Evolutionary conservation across 2,329 filamentous ascomycete genomes (phyloP).

Genomic region (Ceratocystis destructans): DNA sequence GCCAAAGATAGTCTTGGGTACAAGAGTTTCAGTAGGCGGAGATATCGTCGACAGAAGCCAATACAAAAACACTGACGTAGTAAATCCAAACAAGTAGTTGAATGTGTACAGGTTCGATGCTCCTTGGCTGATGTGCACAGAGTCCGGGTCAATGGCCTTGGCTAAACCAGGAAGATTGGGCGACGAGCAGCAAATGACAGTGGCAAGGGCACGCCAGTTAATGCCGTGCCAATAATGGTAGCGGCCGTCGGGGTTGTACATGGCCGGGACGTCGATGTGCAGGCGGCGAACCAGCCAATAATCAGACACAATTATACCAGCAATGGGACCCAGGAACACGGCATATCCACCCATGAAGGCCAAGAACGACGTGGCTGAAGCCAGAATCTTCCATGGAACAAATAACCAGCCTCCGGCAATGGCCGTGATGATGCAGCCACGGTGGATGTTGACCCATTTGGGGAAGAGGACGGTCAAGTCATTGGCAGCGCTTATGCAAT

Average conservation of each 20-base stretch:
- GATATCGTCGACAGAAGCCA: conserved; percentile 15
- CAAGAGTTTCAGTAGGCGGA: conserved; percentile 15
- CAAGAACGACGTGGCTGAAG: conserved; percentile 24
- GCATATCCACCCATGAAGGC: conserved; percentile 26
- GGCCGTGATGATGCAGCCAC: conserved; percentile 25
- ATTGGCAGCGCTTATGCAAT: conserved; percentile 25
- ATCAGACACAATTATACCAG: conserved; percentile 31
- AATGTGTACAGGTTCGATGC: conserved; percentile 22
- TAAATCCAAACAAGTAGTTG: conserved; percentile 22
- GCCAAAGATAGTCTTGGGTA: conserved; percentile 15
- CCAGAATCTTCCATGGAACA: conserved; percentile 28
- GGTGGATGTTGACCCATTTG: conserved; percentile 25
- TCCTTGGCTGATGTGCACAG: conserved; percentile 14
- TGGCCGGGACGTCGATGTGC: conserved; percentile 29
- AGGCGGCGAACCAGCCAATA: conserved; percentile 29
- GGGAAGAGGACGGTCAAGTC: conserved; percentile 25
- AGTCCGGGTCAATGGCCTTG: conserved; percentile 14
- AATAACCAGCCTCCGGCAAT: conserved; percentile 27
- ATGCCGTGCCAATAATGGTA: conserved; percentile 31
- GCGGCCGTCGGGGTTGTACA: conserved; percentile 31
- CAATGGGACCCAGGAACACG: conserved; percentile 30
- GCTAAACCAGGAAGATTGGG: conserved; percentile 33
- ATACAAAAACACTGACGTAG: conserved; percentile 21
- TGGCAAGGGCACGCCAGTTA: conserved; percentile 30
- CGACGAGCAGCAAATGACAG: conserved; percentile 30